Evolutionary conservation across 805 yeast species (phyloP).

Genomic region (Candida nemodendra): DNA sequence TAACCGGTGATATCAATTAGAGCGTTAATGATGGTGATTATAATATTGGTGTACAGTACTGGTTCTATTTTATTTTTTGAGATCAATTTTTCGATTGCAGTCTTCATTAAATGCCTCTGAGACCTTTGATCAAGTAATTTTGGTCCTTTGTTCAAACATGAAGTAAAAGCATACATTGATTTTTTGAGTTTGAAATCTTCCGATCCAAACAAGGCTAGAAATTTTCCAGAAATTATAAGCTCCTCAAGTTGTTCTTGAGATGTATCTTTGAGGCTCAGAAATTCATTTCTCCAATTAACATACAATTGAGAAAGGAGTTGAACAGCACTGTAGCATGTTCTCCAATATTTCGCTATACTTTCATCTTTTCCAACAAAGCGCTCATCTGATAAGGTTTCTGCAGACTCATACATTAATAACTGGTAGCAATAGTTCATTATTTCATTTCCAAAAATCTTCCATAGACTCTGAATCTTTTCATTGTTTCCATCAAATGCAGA

Average conservation of each 20-base stretch:
- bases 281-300: constrained; percentile 3
- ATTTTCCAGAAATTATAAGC: constrained; percentile 40
- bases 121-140: constrained; percentile 29
- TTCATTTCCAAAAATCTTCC: constrained; percentile 57
- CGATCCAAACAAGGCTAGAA: constrained; percentile 43
- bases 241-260: constrained; percentile 24
- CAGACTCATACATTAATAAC: constrained; percentile 53
- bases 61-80: constrained; percentile 33
- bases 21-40: constrained; percentile 49
- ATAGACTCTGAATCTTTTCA: constrained; percentile 53
- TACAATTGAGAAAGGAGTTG: constrained; percentile 39
- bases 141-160: constrained; percentile 24
- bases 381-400: constrained; percentile 70
- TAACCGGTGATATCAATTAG: constrained; percentile 43
- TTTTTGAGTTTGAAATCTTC: constrained; percentile 43
- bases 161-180: constrained; percentile 38
- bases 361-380: constrained; percentile 68
- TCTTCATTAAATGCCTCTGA: constrained; percentile 43
- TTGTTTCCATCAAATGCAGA: constrained; percentile 56
- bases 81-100: constrained; percentile 44
- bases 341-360: constrained; percentile 56
- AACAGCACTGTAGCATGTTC: constrained; percentile 53
- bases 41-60: constrained; percentile 43
- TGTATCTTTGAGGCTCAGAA: constrained; percentile 20
- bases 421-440: constrained; percentile 55